phyloP scores from a whole-genome alignment of 2,329 filamentous ascomycete genomes.

The Emmonsia crescens region DNA sequence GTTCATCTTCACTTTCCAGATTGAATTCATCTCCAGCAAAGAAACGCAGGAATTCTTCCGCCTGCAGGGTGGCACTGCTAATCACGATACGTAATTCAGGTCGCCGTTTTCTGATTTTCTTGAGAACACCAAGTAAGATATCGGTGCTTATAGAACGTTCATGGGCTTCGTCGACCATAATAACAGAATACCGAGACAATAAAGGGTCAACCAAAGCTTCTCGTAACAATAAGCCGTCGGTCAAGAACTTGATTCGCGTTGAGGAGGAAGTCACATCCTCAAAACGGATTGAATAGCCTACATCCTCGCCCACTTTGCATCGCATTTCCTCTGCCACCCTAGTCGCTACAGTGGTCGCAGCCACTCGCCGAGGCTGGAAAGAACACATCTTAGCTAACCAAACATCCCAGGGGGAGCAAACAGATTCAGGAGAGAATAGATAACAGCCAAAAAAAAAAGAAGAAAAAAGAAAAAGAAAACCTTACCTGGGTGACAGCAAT shows the following conservation, averaged over 20 bases:
- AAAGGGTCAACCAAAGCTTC: conserved; percentile 91
- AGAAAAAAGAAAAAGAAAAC: too few species aligned
- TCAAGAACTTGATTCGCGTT: conserved; percentile 90
- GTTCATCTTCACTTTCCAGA: conserved; percentile 23
- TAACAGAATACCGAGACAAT: conserved; percentile 79
- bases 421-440: neutral
- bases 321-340: conserved; percentile 83
- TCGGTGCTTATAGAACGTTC: conserved; percentile 90
- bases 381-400: conserved; percentile 7
- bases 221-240: conserved; percentile 79
- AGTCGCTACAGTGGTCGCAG: conserved; percentile 78
- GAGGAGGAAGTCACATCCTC: conserved; percentile 80
- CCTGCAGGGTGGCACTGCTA: conserved; percentile 87
- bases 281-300: conserved; percentile 84
- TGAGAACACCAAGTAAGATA: conserved; percentile 75
- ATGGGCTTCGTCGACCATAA: conserved; percentile 97
- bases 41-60: conserved; percentile 72
- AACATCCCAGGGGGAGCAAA: neutral
- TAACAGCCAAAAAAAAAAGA: too few species aligned
- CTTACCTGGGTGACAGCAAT: conserved; percentile 84
- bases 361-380: conserved; percentile 69
- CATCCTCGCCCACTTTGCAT: conserved; percentile 77
- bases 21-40: conserved; percentile 46
- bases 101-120: conserved; percentile 74
- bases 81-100: conserved; percentile 78